Percentiles rank a stretch among this genome's conserved stretches.
These are phyloP conservation scores for Boletus rufocinnamomeus DNA, from an alignment of 768 basidiomycete species.

Conservation along the genomic window DNA sequence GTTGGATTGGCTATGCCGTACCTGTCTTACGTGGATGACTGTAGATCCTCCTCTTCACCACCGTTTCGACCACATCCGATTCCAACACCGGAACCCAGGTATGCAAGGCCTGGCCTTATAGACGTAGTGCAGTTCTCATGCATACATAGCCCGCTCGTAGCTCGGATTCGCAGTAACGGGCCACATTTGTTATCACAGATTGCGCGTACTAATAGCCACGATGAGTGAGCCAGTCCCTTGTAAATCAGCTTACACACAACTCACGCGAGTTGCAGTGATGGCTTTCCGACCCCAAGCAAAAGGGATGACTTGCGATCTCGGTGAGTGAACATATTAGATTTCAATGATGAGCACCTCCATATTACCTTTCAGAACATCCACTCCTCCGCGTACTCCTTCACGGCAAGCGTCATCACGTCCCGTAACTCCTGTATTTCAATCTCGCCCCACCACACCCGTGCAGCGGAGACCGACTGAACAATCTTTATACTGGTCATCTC, in stretches of 20 bases:
- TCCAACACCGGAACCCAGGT: slow-evolving; percentile 38
- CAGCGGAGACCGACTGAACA: slow-evolving; percentile 2
- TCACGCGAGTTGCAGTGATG: slow-evolving; percentile 10
- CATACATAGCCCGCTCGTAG: slow-evolving; percentile 24
- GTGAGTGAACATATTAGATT: slow-evolving; percentile 13
- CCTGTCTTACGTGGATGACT: slow-evolving; percentile 1
- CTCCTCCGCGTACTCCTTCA: slow-evolving; percentile 19
- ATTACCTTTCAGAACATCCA: slow-evolving; percentile 15
- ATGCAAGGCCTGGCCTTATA: background rate
- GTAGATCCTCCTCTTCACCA: slow-evolving; percentile 23
- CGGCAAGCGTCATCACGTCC: slow-evolving; percentile 20
- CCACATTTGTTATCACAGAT: slow-evolving; percentile 15
- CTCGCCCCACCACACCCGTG: slow-evolving; percentile 16
- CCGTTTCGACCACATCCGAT: slow-evolving; percentile 25
- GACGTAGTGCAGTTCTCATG: slow-evolving; percentile 9
- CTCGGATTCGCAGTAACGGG: slow-evolving; percentile 22
- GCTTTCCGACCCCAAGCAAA: background rate
- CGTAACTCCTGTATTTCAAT: slow-evolving; percentile 13
- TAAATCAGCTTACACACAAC: background rate
- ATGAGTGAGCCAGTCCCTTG: slow-evolving; percentile 18
- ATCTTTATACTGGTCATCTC: background rate
- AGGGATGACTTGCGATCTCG: slow-evolving; percentile 10
- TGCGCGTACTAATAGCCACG: background rate
- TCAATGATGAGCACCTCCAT: background rate
- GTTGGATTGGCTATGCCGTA: background rate